Evolutionary conservation across 2,329 filamentous ascomycete genomes (phyloP).

Genomic region (Sarocladiaceae sp.): DNA sequence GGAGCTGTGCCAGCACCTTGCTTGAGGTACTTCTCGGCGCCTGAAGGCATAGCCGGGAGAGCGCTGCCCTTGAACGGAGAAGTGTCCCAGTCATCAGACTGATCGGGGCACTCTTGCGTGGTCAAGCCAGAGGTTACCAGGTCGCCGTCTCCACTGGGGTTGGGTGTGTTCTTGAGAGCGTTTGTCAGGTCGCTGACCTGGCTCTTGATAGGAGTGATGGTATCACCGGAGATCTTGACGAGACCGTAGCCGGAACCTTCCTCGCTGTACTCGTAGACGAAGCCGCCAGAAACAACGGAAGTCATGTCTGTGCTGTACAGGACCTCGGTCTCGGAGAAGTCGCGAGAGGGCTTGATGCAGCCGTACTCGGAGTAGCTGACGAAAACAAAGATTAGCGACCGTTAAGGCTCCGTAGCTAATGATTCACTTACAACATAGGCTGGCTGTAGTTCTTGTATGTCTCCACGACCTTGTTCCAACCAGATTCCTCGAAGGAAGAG

Average conservation of each 20-base stretch:
- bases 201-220: constrained; percentile 45
- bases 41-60: constrained; percentile 48
- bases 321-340: constrained; percentile 73
- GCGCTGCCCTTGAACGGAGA: constrained; percentile 27
- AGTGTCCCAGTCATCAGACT: constrained; percentile 39
- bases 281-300: constrained; percentile 83
- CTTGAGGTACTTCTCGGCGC: constrained; percentile 48
- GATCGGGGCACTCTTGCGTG: constrained; percentile 46
- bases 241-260: constrained; percentile 78
- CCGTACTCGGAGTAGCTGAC: constrained; percentile 80
- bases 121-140: constrained; percentile 36
- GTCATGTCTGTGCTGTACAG: constrained; percentile 85
- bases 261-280: constrained; percentile 90
- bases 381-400: background rate
- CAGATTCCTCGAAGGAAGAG: constrained; percentile 58
- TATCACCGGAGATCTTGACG: constrained; percentile 55
- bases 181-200: constrained; percentile 55
- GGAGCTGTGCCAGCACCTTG: constrained; percentile 49
- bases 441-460: constrained; percentile 83
- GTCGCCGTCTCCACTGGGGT: constrained; percentile 47
- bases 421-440: constrained; percentile 67
- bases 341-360: constrained; percentile 67
- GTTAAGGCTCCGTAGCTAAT: too few relatives aligned
- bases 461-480: constrained; percentile 84
- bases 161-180: constrained; percentile 43